Base-by-base conservation (phyloP, 805 yeast species). In the Lipomyces orientalis region DNA sequence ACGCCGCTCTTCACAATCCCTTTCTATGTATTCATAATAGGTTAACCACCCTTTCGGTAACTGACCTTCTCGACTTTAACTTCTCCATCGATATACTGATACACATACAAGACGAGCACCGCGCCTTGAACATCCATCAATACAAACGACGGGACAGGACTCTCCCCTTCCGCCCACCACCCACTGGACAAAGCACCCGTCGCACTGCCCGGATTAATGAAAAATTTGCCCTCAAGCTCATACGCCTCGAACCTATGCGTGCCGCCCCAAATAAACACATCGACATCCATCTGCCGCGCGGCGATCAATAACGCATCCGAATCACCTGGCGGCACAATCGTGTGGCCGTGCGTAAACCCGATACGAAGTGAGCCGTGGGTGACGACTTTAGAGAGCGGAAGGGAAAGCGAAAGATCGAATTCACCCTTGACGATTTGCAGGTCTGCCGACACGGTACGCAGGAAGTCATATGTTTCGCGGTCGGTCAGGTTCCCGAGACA, bases 191-290 rank as follows among this genome's bases (percentile, higher is more conserved):
- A 87, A 0, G 98, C 97, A 33, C 99, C 99, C 0, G 98, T 93
- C 54, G 97, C 97, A 76, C 97, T 90, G 0, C 99, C 99, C 0
- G 99, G 98, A 77, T 91, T 94, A n/a, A 95, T 85, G 75, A 95
- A 95, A 77, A 93, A 91, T 78, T 91, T 91, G 29, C 96, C 97
- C 71, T 93, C 98, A 66, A 93, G 80, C 9, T 95, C 90, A 75
- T 93, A 94, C 0, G 98, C 97, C 76, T 94, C 98, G 4, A 92
- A 96, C 71, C 87, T 86, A 76, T 92, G 97, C 1, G 97, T 90
- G 0, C 97, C 97, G 14, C 98, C 98, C 90, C 95, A 92, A 14
- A 95, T 82, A 71, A 95, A 81, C 4, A 95, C 85, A 78, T 95
- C 98, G 52, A 91, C 98, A 76, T 93, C 96, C 83, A 93, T 83